Base-by-base conservation (phyloP, 108 stramenopile species). In the Chaetoceros muelleri region DNA sequence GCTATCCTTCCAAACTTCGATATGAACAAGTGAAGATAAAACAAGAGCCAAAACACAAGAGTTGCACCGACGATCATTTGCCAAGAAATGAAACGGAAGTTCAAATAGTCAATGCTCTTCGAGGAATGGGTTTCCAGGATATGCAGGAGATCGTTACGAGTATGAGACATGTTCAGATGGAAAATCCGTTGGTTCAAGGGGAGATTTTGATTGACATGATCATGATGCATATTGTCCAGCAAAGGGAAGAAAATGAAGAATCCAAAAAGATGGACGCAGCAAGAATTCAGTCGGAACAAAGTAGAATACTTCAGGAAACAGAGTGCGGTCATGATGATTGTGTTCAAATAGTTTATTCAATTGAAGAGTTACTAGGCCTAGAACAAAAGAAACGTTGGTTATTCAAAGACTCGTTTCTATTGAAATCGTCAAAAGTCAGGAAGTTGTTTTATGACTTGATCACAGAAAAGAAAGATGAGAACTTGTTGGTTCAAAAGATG, bases 181-280 rank as follows among this genome's bases (percentile, higher is more conserved):
- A 40, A 13, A 40, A 40, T 13, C 34, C 34, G 13, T 10, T 40
- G 34, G 13, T 40, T 40, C 8, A 40, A 10, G 34, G 8, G 13
- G 13, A 40, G 5, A 40, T 40, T 5, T 40, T 40, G 34, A 13
- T 40, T 40, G 34, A 40, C 5, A 40, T 40, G 48, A n/a, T 18
- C 3, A 80, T 83, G 79, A 67, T 80, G 64, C 77, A 69, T 66
- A 79, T 83, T 45, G 68, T 83, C 13, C 47, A 61, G 21, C 82
- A 78, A 54, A 66, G 82, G 17, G 82, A 83, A 62, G 82, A 78
- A 24, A 65, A 59, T 31, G 74, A 59, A 5, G 79, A 80, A 48
- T 79, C 82, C 2, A 51, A 53, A 25, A 78, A 67, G 54, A 62
- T 73, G 65, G 82, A 84, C 45, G 66, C 48, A 45, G 79, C 74